phyloP scores from a whole-genome alignment of 805 yeast genomes.

The Candida broadrunensis region DNA sequence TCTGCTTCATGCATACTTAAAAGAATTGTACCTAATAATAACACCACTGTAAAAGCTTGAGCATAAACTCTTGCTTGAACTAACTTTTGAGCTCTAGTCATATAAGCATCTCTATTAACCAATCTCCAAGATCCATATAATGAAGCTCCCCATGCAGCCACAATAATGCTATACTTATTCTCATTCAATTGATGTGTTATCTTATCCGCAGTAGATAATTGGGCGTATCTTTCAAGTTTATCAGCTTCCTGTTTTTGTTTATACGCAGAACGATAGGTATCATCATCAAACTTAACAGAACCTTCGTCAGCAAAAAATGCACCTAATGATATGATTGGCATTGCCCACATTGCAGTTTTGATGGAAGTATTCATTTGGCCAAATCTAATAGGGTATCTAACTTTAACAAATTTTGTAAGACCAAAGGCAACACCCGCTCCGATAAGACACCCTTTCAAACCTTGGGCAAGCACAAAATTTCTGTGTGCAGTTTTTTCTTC shows the following conservation, averaged over 20 bases:
- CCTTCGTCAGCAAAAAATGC: slow-evolving; percentile 71
- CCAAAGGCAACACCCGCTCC: slow-evolving; percentile 61
- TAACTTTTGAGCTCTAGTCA: slow-evolving; percentile 72
- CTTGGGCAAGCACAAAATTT: slow-evolving; percentile 57
- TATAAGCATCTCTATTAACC: slow-evolving; percentile 66
- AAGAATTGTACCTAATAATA: slow-evolving; percentile 65
- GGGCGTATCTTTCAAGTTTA: slow-evolving; percentile 51
- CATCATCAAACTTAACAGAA: slow-evolving; percentile 62
- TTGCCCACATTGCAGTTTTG: slow-evolving; percentile 61
- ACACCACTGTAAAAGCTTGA: slow-evolving; percentile 70
- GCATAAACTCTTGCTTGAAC: slow-evolving; percentile 90
- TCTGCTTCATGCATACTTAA: slow-evolving; percentile 61
- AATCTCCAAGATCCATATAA: slow-evolving; percentile 72
- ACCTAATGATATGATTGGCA: slow-evolving; percentile 62
- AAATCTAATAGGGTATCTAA: slow-evolving; percentile 45
- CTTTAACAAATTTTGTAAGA: slow-evolving; percentile 40
- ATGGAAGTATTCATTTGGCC: slow-evolving; percentile 32
- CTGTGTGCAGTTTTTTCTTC: slow-evolving; percentile 69
- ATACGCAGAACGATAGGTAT: slow-evolving; percentile 51
- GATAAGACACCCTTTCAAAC: slow-evolving; percentile 52
- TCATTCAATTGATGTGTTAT: slow-evolving; percentile 45
- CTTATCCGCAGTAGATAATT: slow-evolving; percentile 48
- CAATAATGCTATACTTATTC: slow-evolving; percentile 65
- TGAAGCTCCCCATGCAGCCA: slow-evolving; percentile 77
- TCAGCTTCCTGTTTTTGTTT: slow-evolving; percentile 39